These are phyloP conservation scores for Dipodascus albidus DNA, from an alignment of 805 yeast genomes.

Conservation along the genomic window DNA sequence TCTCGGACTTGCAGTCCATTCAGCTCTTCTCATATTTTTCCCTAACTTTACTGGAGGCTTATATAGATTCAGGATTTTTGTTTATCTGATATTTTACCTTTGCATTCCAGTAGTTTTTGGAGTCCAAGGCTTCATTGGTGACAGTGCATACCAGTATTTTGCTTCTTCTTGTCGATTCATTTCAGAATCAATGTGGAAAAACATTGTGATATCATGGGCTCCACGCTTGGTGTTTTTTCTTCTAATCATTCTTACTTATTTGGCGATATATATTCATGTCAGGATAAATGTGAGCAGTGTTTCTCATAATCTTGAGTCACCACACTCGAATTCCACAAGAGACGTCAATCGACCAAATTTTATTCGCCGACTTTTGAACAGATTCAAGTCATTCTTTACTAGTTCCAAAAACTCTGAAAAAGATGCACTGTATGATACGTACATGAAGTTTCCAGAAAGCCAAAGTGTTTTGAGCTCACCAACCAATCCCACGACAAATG, in stretches of 20 bases:
- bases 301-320: neutral
- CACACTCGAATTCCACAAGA: neutral
- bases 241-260: conserved; percentile 49
- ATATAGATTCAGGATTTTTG: neutral
- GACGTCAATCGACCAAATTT: too few species aligned
- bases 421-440: too few species aligned
- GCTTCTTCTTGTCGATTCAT: conserved; percentile 58
- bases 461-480: too few species aligned
- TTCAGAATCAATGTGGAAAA: conserved; percentile 56
- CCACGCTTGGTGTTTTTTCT: conserved; percentile 60
- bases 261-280: conserved; percentile 44
- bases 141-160: conserved; percentile 36
- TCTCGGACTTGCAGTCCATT: conserved; percentile 69
- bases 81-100: conserved; percentile 41
- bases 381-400: too few species aligned
- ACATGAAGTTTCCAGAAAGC: too few species aligned
- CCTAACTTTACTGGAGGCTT: neutral
- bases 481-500: neutral
- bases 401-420: too few species aligned
- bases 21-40: conserved; percentile 57
- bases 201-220: conserved; percentile 65
- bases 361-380: too few species aligned
- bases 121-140: conserved; percentile 50
- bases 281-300: neutral
- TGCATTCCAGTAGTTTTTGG: conserved; percentile 50